These are phyloP conservation scores for Heterobasidion occidentale DNA, from an alignment of 1,284 basidiomycete genomes.

Conservation along the genomic window DNA sequence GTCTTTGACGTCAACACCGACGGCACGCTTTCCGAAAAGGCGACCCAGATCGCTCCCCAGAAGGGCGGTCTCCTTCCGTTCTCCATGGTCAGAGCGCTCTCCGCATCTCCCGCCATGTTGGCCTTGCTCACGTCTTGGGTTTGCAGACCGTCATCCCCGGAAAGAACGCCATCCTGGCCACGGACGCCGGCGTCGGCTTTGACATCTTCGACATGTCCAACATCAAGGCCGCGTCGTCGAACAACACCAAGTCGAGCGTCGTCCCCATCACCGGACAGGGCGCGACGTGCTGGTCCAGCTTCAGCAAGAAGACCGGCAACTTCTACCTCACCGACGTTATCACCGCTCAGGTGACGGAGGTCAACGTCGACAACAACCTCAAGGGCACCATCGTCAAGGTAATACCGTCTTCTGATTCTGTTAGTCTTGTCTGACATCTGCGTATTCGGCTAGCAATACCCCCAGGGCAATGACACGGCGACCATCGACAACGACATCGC, in stretches of 20 bases:
- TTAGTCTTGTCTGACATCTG: background rate
- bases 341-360: slow-evolving; percentile 36
- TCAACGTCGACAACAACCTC: slow-evolving; percentile 36
- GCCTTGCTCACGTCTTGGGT: background rate
- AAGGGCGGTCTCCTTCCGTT: slow-evolving; percentile 36
- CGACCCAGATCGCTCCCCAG: slow-evolving; percentile 26
- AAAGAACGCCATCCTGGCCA: slow-evolving; percentile 36
- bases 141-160: slow-evolving; percentile 30
- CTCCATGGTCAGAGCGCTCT: slow-evolving; percentile 21
- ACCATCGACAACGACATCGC: slow-evolving; percentile 41
- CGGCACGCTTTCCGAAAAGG: slow-evolving; percentile 32
- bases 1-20: slow-evolving; percentile 34
- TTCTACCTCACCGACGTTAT: slow-evolving; percentile 41
- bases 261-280: slow-evolving; percentile 30
- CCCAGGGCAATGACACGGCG: slow-evolving; percentile 26
- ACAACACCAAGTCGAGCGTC: slow-evolving; percentile 12
- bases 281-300: slow-evolving; percentile 43
- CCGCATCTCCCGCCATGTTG: too few relatives aligned
- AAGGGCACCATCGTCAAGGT: slow-evolving; percentile 36
- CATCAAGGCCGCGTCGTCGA: slow-evolving; percentile 2
- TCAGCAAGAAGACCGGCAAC: slow-evolving; percentile 36
- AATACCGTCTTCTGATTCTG: background rate
- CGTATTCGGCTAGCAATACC: slow-evolving; percentile 28
- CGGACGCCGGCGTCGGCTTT: slow-evolving; percentile 38
- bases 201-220: slow-evolving; percentile 34